These are phyloP conservation scores for Perkinsus olseni DNA, from an alignment of 169 alveolate species.

Conservation along the genomic window DNA sequence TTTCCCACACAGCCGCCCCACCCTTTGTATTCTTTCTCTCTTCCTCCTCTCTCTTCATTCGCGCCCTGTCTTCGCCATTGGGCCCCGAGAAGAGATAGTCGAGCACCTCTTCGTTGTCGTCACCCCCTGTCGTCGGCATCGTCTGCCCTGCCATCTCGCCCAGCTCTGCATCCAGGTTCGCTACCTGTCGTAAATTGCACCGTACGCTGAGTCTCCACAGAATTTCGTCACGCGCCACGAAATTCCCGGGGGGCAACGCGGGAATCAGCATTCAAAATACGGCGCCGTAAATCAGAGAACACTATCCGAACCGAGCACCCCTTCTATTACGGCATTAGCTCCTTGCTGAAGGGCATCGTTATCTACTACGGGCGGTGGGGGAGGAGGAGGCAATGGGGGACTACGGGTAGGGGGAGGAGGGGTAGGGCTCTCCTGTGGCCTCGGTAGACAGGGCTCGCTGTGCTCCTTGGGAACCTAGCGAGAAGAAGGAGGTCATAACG, in stretches of 20 bases:
- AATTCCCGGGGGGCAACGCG: not conserved
- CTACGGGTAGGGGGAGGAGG: not conserved
- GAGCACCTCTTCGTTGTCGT: not conserved
- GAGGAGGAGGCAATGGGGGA: not conserved
- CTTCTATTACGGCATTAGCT: not conserved
- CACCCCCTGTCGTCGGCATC: not conserved
- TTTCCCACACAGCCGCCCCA: not conserved
- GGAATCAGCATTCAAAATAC: no score
- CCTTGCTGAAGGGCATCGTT: no score
- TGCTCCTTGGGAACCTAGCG: not conserved
- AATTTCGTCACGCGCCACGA: not conserved
- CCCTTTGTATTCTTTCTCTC: not conserved
- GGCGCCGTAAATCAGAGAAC: no score
- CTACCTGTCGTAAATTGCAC: not conserved
- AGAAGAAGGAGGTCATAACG: no score
- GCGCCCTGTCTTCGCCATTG: not conserved
- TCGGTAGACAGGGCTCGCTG: not conserved
- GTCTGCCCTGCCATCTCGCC: not conserved
- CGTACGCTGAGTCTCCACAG: no score
- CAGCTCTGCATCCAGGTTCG: not conserved
- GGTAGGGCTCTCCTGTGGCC: not conserved
- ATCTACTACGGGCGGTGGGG: not conserved
- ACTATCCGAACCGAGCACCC: no score
- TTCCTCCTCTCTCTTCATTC: not conserved
- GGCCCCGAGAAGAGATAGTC: not conserved